phyloP scores from a whole-genome alignment of 176 grass and related monocot species.

The Rhynchospora pubera region DNA sequence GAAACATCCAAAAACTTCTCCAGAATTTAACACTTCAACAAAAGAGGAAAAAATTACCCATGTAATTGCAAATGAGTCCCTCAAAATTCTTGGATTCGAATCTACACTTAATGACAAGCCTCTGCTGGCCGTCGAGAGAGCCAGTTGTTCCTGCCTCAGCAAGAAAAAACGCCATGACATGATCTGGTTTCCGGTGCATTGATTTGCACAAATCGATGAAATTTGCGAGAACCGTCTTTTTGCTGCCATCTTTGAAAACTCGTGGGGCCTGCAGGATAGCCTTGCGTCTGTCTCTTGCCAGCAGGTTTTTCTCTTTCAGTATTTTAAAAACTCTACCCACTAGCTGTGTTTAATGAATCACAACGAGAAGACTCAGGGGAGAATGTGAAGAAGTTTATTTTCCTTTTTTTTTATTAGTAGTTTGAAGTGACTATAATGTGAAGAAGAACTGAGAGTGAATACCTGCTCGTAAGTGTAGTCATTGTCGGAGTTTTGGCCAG shows the following conservation, averaged over 20 bases:
- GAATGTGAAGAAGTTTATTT: background rate
- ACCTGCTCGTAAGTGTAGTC: slow-evolving; percentile 76
- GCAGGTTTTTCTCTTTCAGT: slow-evolving; percentile 62
- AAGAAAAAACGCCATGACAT: slow-evolving; percentile 79
- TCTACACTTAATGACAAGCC: slow-evolving; percentile 64
- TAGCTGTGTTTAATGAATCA: background rate
- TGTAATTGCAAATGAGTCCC: slow-evolving; percentile 58
- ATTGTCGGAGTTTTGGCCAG: slow-evolving; percentile 54
- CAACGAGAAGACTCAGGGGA: background rate
- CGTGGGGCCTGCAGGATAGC: slow-evolving; percentile 56
- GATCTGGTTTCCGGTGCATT: slow-evolving; percentile 77
- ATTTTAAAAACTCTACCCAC: slow-evolving; percentile 50
- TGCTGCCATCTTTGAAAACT: slow-evolving; percentile 70
- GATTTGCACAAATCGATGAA: slow-evolving; percentile 82
- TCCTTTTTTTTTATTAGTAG: background rate
- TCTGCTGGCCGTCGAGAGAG: slow-evolving; percentile 74
- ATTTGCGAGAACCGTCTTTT: slow-evolving; percentile 78
- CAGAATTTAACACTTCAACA: no score
- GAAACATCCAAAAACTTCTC: no score
- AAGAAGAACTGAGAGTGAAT: background rate
- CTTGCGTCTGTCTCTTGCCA: slow-evolving; percentile 42
- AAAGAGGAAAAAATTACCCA: slow-evolving; percentile 37
- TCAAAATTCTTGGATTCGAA: slow-evolving; percentile 63
- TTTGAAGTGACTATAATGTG: background rate
- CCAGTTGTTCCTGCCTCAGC: slow-evolving; percentile 69